Base-by-base conservation (phyloP, 2,329 filamentous ascomycete genomes). In the Fusarium citri region DNA sequence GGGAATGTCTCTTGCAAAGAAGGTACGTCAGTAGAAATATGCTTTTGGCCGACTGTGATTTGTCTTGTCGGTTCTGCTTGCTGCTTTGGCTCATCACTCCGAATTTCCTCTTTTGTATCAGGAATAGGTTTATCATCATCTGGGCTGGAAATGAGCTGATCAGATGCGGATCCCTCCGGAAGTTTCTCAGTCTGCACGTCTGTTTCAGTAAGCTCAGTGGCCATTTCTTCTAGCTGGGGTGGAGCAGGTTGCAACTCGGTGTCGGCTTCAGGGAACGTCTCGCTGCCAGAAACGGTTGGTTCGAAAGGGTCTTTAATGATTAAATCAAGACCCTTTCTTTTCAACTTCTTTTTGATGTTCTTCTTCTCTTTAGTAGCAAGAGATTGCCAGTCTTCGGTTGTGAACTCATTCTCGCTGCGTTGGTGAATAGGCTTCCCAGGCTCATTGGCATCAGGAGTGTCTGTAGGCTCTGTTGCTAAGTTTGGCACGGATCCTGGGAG, bases 341-440 rank as follows among this genome's bases (percentile, higher is more conserved):
- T 71, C 16, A 74, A 55, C 23, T 60, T 69, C 45, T 71, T 74
- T 31, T 60, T 74, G 5, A 75, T 71, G 42, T 64, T 68, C 43
- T 74, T 74, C 41, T 59, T 74, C 8, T 74, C 72, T 51, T 71
- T 74, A 12, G 43, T 51, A 23, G 49, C 31, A 9, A 74, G 48
- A 22, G 50, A 57, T 7, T 61, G 51, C 72, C 72, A 74, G 26
- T 62, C 62, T 26, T 71, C 59, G 5, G 41, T 55, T 5, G 66
- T 51, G 30, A 63, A 45, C 37, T 64, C 59, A 26, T 55, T 49
- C 18, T 68, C 62, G 28, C 45, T 46, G 23, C 48, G 54, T 28
- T 50, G 22, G 16, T n/a, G 41, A n/a, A 34, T 22, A 43, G 51
- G n/a, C 10, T 42, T 34, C 15, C 45, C 25, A 11, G 25, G 12